Evolutionary conservation across 495 filamentous ascomycete species (phyloP), one percentile per base, ranked within the genome.

Genomic region (Physcia stellaris): DNA sequence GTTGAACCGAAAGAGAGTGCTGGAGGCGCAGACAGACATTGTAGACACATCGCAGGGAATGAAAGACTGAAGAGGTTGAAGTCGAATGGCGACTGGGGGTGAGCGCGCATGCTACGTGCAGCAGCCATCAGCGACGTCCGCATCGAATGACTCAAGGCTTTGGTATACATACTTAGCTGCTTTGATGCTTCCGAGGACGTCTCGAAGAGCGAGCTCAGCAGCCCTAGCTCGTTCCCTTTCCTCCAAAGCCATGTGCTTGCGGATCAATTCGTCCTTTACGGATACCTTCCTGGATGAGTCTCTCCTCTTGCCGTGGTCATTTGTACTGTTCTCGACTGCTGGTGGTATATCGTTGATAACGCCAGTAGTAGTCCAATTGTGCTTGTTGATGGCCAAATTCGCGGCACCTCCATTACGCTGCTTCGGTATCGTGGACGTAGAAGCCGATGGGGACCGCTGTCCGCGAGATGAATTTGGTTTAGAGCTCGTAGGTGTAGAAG

Each of bases 1-100:
- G 73, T 80, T 4, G 75, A 80, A 4, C 74, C 63, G 18, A 73
- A 64, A 54, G 83, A 83, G 2, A 94, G 58, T 1, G 80, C 83
- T 10, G 80, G 75, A 12, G 86, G 86, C 20, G 80, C 64, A 28
- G 79, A 76, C 3, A 94, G 75, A 43, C 87, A 77, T 43, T 79
- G 79, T 5, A 94, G 70, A 27, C 77, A 81, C 16, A 94, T 69
- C 15, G 79, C 77, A 5, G 85, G 85, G 46, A 92, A 93, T 19
- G 79, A 80, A 43, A 90, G 71, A 18, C 76, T 58, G 41, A 82
- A 75, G 22, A 86, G 76, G 41, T 93, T 81, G 58, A 93, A 87
- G 44, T 86, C 75, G 54, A 93, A 93, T 0, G 80, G 79, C 20
- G 55, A 69, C 40, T 52, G 68, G 59, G 59, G 57, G 19, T 54